Percentiles rank a stretch among this genome's conserved stretches.
Conservation (phyloP, 225 moss, liverwort and hornwort species). For the Polytrichum formosum region DNA sequence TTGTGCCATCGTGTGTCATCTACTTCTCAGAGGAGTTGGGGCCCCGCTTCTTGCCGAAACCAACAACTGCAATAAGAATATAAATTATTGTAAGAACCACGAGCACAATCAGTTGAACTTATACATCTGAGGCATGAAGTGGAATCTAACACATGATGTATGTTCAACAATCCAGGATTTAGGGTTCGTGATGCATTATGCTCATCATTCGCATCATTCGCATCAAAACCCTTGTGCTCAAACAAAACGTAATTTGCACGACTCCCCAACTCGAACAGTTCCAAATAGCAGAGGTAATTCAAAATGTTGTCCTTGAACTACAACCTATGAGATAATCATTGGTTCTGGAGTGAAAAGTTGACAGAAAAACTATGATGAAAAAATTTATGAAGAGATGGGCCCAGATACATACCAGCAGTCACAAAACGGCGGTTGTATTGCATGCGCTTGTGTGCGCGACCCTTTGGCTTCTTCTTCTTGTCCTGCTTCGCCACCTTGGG, state of each 20-base stretch:
- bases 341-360: no score
- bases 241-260: no score
- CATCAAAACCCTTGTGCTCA: no score
- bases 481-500: constrained; percentile 81
- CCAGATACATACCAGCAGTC: constrained; percentile 40
- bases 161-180: neutral
- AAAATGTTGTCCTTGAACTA: no score
- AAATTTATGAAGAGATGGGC: no score
- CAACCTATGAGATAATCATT: no score
- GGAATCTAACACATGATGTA: neutral
- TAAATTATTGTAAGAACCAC: neutral
- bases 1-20: neutral
- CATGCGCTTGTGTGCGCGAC: constrained; percentile 76
- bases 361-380: no score
- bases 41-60: constrained; percentile 83
- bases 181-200: no score
- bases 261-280: no score
- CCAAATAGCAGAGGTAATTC: no score
- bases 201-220: no score
- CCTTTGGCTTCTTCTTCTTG: constrained; percentile 84
- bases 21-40: constrained; percentile 82
- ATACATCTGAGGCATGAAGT: neutral
- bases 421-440: constrained; percentile 82
- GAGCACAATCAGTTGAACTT: neutral
- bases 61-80: constrained; percentile 43